Base-by-base conservation (phyloP, 2,329 filamentous ascomycete species). In the Cordyceps javanica region DNA sequence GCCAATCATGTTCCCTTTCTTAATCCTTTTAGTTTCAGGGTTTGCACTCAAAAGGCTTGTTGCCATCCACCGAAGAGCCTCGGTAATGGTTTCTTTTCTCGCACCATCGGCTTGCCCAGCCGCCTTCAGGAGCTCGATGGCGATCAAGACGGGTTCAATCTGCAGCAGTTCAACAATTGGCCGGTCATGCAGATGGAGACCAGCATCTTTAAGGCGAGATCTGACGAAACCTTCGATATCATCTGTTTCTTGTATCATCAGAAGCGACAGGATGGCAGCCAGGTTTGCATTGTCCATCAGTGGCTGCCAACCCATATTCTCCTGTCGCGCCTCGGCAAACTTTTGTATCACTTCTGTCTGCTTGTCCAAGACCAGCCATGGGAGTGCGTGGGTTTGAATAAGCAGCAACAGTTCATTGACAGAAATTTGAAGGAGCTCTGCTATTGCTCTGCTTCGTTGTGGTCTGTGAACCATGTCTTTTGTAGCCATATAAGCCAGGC, bases 301-400 rank as follows among this genome's bases (percentile, higher is more conserved):
- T 1, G 78, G 71, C 41, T 73, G 69, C 75, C 77, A 83, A 1
- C 82, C 74, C 61, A 94, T 85, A 7, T 78, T 73, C 46, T 90
- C 86, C 45, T 89, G 84, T 57, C 89, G 85, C 54, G 89, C 90
- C 63, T 88, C 83, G 0, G 91, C 89, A 63, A 99, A 90, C 61
- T 86, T 87, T 64, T 87, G 82, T 41, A 99, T 87, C 16, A 95
- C 81, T 59, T 96, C 90, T 58, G 80, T 81, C 65, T 88, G 88
- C 67, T 87, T 88, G 42, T 83, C 87, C 39, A 96, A 75, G 3
- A 99, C 89, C 19, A 99, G 79, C 73, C 90, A 91, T 1, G 95
- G 94, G 9, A 99, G 72, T 8, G 92, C 92, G 64, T 94, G 83
- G 14, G 83, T 80, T 69, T 97, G 91, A 9, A 93, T 89, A 19